Percentiles rank a stretch among this genome's conserved stretches.
These are phyloP conservation scores for Arthroderma sp. DNA, from an alignment of 2,329 filamentous ascomycete species.

Conservation along the genomic window DNA sequence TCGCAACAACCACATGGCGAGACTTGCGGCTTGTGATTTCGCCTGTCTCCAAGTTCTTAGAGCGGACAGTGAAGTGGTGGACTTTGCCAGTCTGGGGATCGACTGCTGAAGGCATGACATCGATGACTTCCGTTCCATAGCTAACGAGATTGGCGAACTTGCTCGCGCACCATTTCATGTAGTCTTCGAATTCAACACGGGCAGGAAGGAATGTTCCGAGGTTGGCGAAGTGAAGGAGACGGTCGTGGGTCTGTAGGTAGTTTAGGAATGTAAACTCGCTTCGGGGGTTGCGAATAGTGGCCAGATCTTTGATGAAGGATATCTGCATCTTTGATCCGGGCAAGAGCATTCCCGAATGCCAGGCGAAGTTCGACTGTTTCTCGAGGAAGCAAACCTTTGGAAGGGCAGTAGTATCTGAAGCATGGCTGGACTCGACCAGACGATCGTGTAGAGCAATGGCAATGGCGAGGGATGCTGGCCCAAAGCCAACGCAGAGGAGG, in stretches of 20 bases:
- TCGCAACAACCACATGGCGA: constrained; percentile 49
- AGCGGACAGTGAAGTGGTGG: constrained; percentile 55
- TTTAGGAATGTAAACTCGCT: constrained; percentile 93
- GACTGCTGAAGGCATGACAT: constrained; percentile 50
- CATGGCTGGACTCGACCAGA: constrained; percentile 38
- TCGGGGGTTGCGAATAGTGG: constrained; percentile 72
- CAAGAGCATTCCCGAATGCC: constrained; percentile 92
- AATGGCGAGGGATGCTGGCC: constrained; percentile 78
- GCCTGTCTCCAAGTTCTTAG: constrained; percentile 45
- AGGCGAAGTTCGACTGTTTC: constrained; percentile 68
- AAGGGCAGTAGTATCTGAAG: constrained; percentile 28
- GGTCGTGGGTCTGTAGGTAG: constrained; percentile 68
- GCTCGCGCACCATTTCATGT: constrained; percentile 80
- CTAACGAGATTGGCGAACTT: constrained; percentile 61
- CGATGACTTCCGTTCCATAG: constrained; percentile 66
- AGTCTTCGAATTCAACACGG: constrained; percentile 84
- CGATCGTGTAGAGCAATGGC: constrained; percentile 78
- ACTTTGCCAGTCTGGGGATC: constrained; percentile 39
- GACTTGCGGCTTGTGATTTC: constrained; percentile 30
- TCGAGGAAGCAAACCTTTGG: constrained; percentile 80
- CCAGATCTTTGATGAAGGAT: constrained; percentile 91
- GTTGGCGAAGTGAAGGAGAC: constrained; percentile 86
- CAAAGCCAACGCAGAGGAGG: constrained; percentile 82
- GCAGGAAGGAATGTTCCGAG: constrained; percentile 77
- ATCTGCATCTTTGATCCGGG: constrained; percentile 95